Base-by-base conservation (phyloP, 495 filamentous ascomycete genomes). In the Hypoxylon crocopeplum region DNA sequence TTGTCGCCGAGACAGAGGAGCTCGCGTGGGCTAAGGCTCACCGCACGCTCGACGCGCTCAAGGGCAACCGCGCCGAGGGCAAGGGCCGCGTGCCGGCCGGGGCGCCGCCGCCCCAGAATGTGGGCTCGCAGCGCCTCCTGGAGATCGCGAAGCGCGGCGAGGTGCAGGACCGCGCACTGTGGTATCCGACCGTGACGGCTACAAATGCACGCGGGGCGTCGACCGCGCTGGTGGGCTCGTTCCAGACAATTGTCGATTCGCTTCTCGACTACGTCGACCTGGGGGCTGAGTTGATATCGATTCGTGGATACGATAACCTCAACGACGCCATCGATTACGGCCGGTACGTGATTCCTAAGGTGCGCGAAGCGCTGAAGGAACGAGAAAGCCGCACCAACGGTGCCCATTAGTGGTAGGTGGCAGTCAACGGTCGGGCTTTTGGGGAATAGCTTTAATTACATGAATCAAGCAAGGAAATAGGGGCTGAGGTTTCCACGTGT, bases 321-420 rank as follows among this genome's bases (percentile, higher is more conserved):
- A 79, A 82, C 48, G 79, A 82, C 64, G 78, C 79, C 0, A 77
- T 82, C 42, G 79, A 82, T 49, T 82, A 82, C 58, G 81, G 79
- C 3, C 74, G 79, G 0, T 81, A 76, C 53, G 49, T 83, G 0
- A 48, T 83, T 25, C 81, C 79, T 0, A 57, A 42, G 19, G 81
- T 83, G 7, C 75, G 77, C 7, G 67, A 72, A 48, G 72, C 34
- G 20, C 42, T 82, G 59, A 48, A 74, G 63, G 68, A 77, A 49
- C 60, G 68, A 37, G 64, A 60, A 36, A 20, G 20, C 5, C 8
- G 34, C 10, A 27, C 53, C 11, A 63, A 63, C 13, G 60, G 60
- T 6, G 29, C 53, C 10, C 34, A 57, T 36, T 63, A 48, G 44
- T 34, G n/a, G n/a, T n/a, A n/a, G n/a, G n/a, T n/a, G n/a, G n/a